These are phyloP conservation scores for Anisogramma anomala DNA, from an alignment of 2,329 filamentous ascomycete genomes.

Conservation along the genomic window DNA sequence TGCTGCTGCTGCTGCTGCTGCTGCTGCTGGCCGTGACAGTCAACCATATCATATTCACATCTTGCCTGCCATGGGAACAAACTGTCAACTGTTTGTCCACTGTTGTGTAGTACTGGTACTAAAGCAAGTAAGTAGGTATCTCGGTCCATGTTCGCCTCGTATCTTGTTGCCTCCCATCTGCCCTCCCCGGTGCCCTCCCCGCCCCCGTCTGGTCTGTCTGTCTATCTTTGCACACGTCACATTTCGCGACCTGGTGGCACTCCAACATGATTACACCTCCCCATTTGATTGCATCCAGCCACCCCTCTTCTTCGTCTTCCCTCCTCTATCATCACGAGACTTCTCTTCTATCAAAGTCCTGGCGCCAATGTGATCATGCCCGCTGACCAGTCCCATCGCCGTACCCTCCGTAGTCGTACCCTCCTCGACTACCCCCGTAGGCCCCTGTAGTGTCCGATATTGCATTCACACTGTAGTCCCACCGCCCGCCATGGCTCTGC, in stretches of 20 bases:
- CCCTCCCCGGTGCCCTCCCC: neutral
- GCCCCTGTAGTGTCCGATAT: constrained; percentile 13
- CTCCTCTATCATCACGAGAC: neutral
- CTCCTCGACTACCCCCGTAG: constrained; percentile 10
- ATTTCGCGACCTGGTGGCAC: neutral
- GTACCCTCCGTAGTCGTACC: constrained; percentile 13
- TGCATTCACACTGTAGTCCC: constrained; percentile 16
- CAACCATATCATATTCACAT: too few relatives aligned
- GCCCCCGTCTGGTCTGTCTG: too few relatives aligned
- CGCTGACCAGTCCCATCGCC: constrained; percentile 15
- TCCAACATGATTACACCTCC: constrained; percentile 6
- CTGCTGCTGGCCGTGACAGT: neutral
- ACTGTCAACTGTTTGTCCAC: too few relatives aligned
- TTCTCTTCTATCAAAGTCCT: neutral
- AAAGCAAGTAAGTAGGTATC: constrained; percentile 6
- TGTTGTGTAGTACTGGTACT: neutral
- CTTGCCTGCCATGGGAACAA: too few relatives aligned
- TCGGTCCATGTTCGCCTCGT: constrained; percentile 1
- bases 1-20: neutral
- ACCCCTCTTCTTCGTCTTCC: neutral
- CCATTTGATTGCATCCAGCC: constrained; percentile 2
- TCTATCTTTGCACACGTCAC: neutral
- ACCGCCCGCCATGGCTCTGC: constrained; percentile 8
- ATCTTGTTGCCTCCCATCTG: constrained; percentile 6
- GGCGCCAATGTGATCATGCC: constrained; percentile 7